phyloP scores from a whole-genome alignment of 1,284 basidiomycete genomes.

The Cryptococcus floricola region DNA sequence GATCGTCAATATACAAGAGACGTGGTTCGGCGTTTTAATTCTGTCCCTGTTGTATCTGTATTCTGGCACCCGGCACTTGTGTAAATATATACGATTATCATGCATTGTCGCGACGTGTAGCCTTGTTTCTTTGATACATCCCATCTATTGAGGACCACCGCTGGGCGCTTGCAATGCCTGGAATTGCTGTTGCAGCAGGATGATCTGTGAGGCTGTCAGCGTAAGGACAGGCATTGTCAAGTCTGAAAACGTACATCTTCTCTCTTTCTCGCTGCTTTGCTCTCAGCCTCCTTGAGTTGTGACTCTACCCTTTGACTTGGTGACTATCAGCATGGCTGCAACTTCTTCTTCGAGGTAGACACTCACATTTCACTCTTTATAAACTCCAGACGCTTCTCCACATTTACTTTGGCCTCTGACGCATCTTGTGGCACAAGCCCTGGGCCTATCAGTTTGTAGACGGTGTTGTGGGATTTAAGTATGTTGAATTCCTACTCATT shows the following conservation, averaged over 20 bases:
- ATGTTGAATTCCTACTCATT: slow-evolving; percentile 65
- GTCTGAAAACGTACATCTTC: slow-evolving; percentile 56
- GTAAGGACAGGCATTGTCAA: not conserved
- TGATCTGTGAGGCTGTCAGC: slow-evolving; percentile 27
- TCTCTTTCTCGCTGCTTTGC: slow-evolving; percentile 72
- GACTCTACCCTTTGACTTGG: slow-evolving; percentile 69
- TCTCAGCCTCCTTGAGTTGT: slow-evolving; percentile 70
- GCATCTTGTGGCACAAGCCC: slow-evolving; percentile 88
- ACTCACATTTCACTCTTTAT: slow-evolving; percentile 85
- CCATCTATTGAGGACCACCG: slow-evolving; percentile 10
- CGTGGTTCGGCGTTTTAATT: too few relatives aligned
- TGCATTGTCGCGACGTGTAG: not conserved
- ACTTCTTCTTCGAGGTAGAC: not conserved
- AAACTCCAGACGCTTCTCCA: slow-evolving; percentile 87
- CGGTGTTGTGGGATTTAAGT: slow-evolving; percentile 69
- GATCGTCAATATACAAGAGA: not conserved
- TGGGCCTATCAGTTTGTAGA: slow-evolving; percentile 91
- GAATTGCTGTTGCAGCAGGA: slow-evolving; percentile 44
- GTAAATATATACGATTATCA: too few relatives aligned
- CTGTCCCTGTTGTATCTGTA: too few relatives aligned
- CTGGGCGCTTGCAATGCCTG: slow-evolving; percentile 33
- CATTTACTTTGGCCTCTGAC: slow-evolving; percentile 79
- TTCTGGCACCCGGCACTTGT: too few relatives aligned
- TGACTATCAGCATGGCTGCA: not conserved
- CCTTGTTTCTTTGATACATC: not conserved